phyloP scores from a whole-genome alignment of 768 basidiomycete species.

The Mycena maculata region DNA sequence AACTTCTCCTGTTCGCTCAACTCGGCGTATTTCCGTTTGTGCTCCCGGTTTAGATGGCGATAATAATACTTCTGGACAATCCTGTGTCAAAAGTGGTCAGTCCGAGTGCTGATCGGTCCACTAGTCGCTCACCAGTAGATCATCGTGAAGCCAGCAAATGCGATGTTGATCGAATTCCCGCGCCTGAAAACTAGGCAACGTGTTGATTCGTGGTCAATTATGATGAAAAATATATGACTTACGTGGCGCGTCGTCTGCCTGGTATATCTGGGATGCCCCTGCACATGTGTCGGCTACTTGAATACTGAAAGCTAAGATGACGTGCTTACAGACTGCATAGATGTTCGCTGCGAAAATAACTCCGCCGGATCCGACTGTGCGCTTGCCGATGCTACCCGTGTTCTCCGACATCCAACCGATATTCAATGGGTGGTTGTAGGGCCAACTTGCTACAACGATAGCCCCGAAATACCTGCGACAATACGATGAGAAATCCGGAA shows the following conservation, averaged over 20 bases:
- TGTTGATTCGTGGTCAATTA: background rate
- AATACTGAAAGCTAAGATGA: background rate
- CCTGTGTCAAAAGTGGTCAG: slow-evolving; percentile 18
- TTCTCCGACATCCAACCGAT: slow-evolving; percentile 57
- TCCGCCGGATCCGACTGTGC: slow-evolving; percentile 49
- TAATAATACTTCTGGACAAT: slow-evolving; percentile 48
- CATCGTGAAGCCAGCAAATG: slow-evolving; percentile 46
- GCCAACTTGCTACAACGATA: slow-evolving; percentile 51
- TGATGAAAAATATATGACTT: background rate
- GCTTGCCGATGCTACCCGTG: slow-evolving; percentile 40
- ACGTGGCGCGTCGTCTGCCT: slow-evolving; percentile 52
- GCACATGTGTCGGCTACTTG: background rate
- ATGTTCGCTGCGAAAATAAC: slow-evolving; percentile 50
- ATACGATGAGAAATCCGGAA: background rate
- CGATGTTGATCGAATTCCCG: slow-evolving; percentile 52
- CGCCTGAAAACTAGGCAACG: slow-evolving; percentile 44
- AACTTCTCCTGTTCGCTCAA: slow-evolving; percentile 41
- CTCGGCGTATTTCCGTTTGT: slow-evolving; percentile 33
- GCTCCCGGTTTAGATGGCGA: slow-evolving; percentile 41
- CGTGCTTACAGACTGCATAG: slow-evolving; percentile 40
- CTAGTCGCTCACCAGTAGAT: slow-evolving; percentile 42
- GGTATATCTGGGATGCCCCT: slow-evolving; percentile 47
- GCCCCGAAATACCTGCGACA: slow-evolving; percentile 45
- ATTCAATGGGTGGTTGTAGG: slow-evolving; percentile 52
- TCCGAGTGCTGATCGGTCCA: too few relatives aligned